Evolutionary conservation across 257 asterid genomes (phyloP), one percentile per base, ranked within the genome.

Genomic region (Salvia splendens): DNA sequence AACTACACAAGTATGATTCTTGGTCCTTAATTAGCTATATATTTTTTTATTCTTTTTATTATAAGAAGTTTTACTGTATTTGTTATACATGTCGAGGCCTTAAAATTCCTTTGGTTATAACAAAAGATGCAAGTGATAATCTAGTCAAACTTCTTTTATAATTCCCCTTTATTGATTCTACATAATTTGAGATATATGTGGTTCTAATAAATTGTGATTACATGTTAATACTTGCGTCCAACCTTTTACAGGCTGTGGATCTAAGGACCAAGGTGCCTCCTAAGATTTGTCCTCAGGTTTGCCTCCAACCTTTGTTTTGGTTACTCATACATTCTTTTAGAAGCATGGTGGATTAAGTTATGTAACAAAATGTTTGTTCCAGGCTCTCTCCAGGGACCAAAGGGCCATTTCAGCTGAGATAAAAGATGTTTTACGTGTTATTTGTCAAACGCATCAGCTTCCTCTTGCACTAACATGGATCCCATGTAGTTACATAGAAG

Each of bases 381-480:
- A 90, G 97, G 33, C 56, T 62, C 78, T 84, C 28, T 84, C 94
- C 9, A 78, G 64, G 67, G 75, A 81, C 70, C 92, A 90, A 57
- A 81, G 72, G 75, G 77, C 82, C 28, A 92, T 84, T 56, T 75
- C 86, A 74, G 76, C 89, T 47, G 95, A 87, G 73, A 84, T 87
- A 64, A 73, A 80, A 8, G 89, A 86, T 76, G 89, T 87, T 63
- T 68, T 87, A 48, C 86, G 82, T 64, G 78, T 84, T 11, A 81
- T 86, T 59, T 86, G 89, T 67, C 84, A 79, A 63, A 92, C 90
- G n/a, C 95, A 91, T 70, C 73, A 78, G 30, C 61, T 91, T 33
- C 97, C 97, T 63, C 85, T 91, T 78, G 95, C 95, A 52, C 72
- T 83, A 68, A 83, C 95, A 66, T 91, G 97, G 96, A 81, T 88